Base-by-base conservation (phyloP, 495 filamentous ascomycete genomes). In the Collariella sp. region DNA sequence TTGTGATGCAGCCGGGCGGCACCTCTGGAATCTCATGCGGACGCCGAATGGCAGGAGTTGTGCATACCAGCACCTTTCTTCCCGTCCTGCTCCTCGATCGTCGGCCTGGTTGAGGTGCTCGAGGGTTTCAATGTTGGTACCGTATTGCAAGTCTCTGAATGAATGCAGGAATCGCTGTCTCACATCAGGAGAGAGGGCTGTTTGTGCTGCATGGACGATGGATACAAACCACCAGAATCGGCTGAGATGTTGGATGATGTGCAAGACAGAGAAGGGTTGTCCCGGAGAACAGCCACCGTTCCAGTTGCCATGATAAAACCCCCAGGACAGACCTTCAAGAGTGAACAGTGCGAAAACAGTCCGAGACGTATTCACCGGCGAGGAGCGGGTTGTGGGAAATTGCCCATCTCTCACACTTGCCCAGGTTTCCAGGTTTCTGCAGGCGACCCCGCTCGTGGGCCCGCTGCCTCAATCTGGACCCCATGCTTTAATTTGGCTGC, bases 401-500 rank as follows among this genome's bases (percentile, higher is more conserved):
- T 54, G 42, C 51, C 42, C 50, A 45, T 36, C 48, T 38, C 50
- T 44, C 20, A 26, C 39, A n/a, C 41, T 12, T 44, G 33, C n/a
- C 42, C 52, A 47, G 35, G 9, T 53, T 47, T 48, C 52, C 52
- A 55, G 52, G 52, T 35, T 55, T 55, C 24, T 22, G 35, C 15
- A 33, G 45, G 24, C 31, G 52, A 55, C 52, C 52, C 52, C 52
- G 45, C 52, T 29, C 24, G 9, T 2, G 6, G n/a, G 41, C 51
- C 46, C 43, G 42, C 50, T 45, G 41, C 26, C 55, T 35, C 46
- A 59, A 52, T 59, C 52, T 55, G 52, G 47, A 51, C 52, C 52
- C 57, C 52, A 48, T 40, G 31, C 42, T 59, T 59, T 59, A 59
- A 50, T 59, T 59, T 55, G 46, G 40, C 16, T 52, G 42, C 9